Conservation (phyloP, 2,329 filamentous ascomycete species). For the Pseudopyrenochaeta lycopersici region DNA sequence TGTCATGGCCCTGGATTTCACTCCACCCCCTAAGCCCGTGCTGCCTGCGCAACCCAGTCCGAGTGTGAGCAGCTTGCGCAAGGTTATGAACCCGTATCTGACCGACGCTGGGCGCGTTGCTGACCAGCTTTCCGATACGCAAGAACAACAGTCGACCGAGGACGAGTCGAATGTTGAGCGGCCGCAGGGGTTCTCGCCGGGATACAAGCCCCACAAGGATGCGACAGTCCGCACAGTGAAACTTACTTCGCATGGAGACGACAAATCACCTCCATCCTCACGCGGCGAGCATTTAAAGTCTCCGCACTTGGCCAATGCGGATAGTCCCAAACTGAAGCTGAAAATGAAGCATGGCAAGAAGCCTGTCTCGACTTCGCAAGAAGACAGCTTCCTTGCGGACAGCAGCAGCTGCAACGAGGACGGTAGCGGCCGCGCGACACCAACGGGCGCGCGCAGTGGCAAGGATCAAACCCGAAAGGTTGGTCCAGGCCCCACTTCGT, state of each 20-base stretch:
- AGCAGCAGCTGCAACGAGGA: slow-evolving; percentile 62
- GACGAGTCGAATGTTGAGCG: slow-evolving; percentile 46
- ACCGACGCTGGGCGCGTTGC: slow-evolving; percentile 37
- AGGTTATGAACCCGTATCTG: slow-evolving; percentile 88
- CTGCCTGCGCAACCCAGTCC: slow-evolving; percentile 52
- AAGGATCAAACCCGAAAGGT: slow-evolving; percentile 40
- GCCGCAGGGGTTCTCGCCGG: slow-evolving; percentile 74
- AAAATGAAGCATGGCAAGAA: slow-evolving; percentile 49
- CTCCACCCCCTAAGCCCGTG: slow-evolving; percentile 35
- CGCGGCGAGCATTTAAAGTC: slow-evolving; percentile 36
- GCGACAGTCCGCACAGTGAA: slow-evolving; percentile 75
- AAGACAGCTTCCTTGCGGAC: slow-evolving; percentile 62
- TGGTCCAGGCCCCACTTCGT: slow-evolving; percentile 40
- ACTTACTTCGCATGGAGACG: slow-evolving; percentile 52
- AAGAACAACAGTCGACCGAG: slow-evolving; percentile 34
- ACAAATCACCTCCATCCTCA: slow-evolving; percentile 34
- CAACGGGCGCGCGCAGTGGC: slow-evolving; percentile 35
- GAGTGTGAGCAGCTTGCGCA: slow-evolving; percentile 79
- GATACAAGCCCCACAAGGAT: slow-evolving; percentile 76
- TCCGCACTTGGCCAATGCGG: slow-evolving; percentile 27
- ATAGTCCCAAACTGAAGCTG: slow-evolving; percentile 51
- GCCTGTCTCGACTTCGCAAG: slow-evolving; percentile 34
- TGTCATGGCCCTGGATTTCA: slow-evolving; percentile 58
- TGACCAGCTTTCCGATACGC: slow-evolving; percentile 38
- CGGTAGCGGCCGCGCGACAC: slow-evolving; percentile 46